Conservation (phyloP, 179 eudicot genomes). For the Patellifolia procumbens region DNA sequence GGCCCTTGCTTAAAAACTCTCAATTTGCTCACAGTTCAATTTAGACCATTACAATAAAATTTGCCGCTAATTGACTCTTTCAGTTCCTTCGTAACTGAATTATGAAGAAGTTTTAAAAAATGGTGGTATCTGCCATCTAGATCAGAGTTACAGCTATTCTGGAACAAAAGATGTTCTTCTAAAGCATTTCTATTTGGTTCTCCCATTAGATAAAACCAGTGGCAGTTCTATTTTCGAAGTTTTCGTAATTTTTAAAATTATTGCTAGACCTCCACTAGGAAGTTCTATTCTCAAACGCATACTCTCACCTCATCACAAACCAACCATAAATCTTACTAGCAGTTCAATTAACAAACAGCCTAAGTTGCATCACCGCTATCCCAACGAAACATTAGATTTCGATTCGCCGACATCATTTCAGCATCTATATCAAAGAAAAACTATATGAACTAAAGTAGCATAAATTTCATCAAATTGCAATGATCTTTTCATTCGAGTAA, state of each 20-base stretch:
- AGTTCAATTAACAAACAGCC: not conserved
- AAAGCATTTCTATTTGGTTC: not conserved
- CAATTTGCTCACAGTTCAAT: not conserved
- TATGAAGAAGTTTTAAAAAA: not conserved
- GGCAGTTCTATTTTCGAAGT: not conserved
- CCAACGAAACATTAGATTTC: not conserved
- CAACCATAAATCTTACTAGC: not conserved
- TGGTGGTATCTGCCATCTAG: not conserved
- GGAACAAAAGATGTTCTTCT: not conserved
- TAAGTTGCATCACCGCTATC: not conserved
- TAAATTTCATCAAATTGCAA: not conserved
- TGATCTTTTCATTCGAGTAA: not conserved
- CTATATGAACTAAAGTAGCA: not conserved
- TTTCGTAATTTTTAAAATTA: not conserved
- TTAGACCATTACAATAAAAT: not conserved
- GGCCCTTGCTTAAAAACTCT: not conserved
- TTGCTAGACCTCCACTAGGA: not conserved
- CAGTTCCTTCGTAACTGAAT: not conserved
- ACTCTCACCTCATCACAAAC: not conserved
- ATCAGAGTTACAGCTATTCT: not conserved
- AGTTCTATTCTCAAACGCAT: not conserved
- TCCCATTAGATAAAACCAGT: not conserved
- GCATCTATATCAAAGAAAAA: not conserved
- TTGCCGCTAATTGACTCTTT: not conserved
- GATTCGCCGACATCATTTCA: not conserved